phyloP scores from a whole-genome alignment of 2,329 filamentous ascomycete species.

The Magnaporthiopsis incrustans region DNA sequence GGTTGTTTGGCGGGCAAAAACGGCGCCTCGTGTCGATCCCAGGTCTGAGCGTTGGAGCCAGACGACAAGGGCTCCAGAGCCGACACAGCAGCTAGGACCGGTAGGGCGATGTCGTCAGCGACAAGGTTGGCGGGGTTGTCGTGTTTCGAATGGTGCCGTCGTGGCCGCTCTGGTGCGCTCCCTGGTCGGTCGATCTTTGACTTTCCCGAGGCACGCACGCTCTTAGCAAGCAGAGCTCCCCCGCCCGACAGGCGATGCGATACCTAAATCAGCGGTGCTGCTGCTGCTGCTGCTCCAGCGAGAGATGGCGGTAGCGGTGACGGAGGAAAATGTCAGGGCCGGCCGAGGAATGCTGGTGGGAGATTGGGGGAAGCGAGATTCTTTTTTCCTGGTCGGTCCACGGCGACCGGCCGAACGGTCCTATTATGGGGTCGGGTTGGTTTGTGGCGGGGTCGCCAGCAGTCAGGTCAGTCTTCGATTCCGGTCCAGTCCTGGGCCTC shows the following conservation, averaged over 20 bases:
- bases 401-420: not conserved
- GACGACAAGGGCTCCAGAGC: not conserved
- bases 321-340: not conserved
- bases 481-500: not conserved
- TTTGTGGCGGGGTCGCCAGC: not conserved
- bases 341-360: not conserved
- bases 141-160: slow-evolving; percentile 2
- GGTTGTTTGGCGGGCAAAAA: not conserved
- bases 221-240: not conserved
- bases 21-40: not conserved
- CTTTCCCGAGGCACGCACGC: not conserved
- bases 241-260: not conserved
- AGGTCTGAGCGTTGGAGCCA: not conserved
- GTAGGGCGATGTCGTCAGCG: slow-evolving; percentile 6
- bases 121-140: slow-evolving; percentile 5
- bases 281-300: too few species aligned
- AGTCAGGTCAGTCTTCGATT: not conserved
- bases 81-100: not conserved
- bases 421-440: not conserved
- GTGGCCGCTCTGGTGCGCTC: slow-evolving; percentile 1
- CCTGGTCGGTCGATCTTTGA: not conserved
- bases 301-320: not conserved
- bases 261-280: too few species aligned
- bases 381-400: not conserved
- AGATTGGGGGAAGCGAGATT: not conserved